Evolutionary conservation across 257 asterid species (phyloP).

Genomic region (Solanum commersonii): DNA sequence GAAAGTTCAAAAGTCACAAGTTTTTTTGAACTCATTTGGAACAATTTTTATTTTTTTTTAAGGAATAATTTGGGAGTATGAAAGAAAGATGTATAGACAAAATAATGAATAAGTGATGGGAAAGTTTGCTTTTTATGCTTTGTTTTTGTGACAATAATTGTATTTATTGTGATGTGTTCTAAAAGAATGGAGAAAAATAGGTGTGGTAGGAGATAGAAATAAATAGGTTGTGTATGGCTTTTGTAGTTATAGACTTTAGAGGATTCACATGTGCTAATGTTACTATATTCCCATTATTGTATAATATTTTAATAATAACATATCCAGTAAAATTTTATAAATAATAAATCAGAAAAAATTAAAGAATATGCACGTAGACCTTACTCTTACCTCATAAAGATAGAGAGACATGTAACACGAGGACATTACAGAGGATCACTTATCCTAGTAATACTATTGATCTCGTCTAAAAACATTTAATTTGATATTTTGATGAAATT

Average conservation of each 20-base stretch:
- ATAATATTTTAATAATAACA: background rate
- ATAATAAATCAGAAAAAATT: rapidly evolving
- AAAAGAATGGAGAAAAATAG: background rate
- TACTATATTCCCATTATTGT: background rate
- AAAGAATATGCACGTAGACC: rapidly evolving
- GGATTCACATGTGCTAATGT: background rate
- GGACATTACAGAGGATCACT: rapidly evolving
- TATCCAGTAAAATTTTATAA: background rate
- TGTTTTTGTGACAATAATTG: background rate
- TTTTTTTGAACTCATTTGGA: conserved; percentile 18
- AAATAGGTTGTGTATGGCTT: background rate
- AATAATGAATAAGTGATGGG: background rate
- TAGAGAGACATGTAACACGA: background rate
- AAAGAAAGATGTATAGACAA: background rate
- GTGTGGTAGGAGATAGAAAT: background rate
- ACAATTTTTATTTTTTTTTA: background rate
- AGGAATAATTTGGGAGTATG: background rate
- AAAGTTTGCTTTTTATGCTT: background rate
- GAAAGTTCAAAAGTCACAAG: background rate
- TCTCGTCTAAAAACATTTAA: background rate
- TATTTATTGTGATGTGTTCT: background rate
- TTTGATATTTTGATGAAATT: background rate
- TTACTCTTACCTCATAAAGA: background rate
- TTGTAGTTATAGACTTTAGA: background rate
- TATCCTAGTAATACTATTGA: background rate